Evolutionary conservation across 2,329 filamentous ascomycete species (phyloP).

Genomic region (Diaporthe amygdali): DNA sequence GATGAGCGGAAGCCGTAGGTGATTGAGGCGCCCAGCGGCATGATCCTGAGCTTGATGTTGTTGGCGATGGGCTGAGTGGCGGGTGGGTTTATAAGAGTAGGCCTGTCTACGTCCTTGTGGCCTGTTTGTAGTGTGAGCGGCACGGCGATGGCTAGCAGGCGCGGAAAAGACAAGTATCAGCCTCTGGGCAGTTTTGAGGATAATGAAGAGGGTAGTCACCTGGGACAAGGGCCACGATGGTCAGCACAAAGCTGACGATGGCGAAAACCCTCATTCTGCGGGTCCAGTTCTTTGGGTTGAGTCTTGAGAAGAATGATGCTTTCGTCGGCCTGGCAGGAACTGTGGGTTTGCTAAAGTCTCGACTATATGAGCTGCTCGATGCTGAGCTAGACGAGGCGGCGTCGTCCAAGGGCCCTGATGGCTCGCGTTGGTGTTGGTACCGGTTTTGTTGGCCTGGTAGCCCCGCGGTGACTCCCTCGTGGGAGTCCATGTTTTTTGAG

Average conservation of each 20-base stretch:
- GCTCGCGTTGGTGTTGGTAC: not conserved
- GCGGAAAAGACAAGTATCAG: not conserved
- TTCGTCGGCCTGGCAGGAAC: not conserved
- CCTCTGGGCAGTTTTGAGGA: not conserved
- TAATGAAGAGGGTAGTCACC: not conserved
- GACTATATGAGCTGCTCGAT: not conserved
- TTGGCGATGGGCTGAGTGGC: slow-evolving; percentile 23
- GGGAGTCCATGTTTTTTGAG: not conserved
- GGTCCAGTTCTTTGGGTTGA: slow-evolving; percentile 21
- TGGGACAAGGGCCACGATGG: slow-evolving; percentile 17
- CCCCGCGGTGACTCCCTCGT: not conserved
- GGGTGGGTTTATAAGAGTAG: slow-evolving; percentile 4
- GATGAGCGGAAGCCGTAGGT: slow-evolving; percentile 43
- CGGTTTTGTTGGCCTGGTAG: not conserved
- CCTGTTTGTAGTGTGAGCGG: not conserved
- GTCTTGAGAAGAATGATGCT: not conserved
- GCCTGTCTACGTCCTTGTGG: not conserved
- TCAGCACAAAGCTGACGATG: not conserved
- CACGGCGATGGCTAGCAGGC: slow-evolving; percentile 19
- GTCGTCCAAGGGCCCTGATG: not conserved
- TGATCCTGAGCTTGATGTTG: slow-evolving; percentile 43
- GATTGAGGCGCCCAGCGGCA: slow-evolving; percentile 51
- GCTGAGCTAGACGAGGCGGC: not conserved
- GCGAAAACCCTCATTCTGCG: slow-evolving; percentile 21
- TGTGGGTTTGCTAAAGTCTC: not conserved